These are phyloP conservation scores for Odonthalia washingtoniensis DNA, from an alignment of 31 red algal genomes.

Conservation along the genomic window DNA sequence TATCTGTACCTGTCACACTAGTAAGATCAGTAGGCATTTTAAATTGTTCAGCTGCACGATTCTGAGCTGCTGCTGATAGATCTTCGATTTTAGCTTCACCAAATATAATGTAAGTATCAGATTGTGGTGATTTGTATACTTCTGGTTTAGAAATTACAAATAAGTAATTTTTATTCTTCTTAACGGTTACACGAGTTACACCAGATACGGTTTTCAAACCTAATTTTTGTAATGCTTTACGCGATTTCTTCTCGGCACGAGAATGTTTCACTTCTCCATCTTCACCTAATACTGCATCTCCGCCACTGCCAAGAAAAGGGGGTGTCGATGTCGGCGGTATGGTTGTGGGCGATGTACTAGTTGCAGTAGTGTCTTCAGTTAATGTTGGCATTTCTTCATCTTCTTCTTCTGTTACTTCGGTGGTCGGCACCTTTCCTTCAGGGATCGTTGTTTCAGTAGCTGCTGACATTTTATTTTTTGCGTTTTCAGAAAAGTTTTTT, in stretches of 20 bases:
- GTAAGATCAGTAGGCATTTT: no score
- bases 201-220: constrained; percentile 89
- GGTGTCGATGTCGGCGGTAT: no score
- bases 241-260: constrained; percentile 94
- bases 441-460: no score
- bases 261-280: constrained; percentile 79
- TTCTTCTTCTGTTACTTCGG: no score
- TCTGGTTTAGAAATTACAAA: constrained; percentile 96
- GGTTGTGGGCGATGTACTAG: no score
- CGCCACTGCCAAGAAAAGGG: no score
- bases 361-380: no score
- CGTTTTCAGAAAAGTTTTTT: no score
- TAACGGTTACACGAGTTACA: constrained; percentile 88
- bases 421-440: no score
- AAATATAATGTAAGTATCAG: constrained; percentile 97
- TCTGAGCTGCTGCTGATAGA: constrained; percentile 77
- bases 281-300: constrained; percentile 49
- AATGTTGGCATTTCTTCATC: no score
- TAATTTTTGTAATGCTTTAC: constrained; percentile 94
- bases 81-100: constrained; percentile 99
- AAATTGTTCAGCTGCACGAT: constrained; percentile 86
- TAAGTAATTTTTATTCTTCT: constrained; percentile 89
- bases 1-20: constrained; percentile 33
- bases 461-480: no score
- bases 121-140: constrained; percentile 94